Evolutionary conservation across 2,329 filamentous ascomycete species (phyloP), one percentile per base, ranked within the genome.

Genomic region (Pyrenophora teres): DNA sequence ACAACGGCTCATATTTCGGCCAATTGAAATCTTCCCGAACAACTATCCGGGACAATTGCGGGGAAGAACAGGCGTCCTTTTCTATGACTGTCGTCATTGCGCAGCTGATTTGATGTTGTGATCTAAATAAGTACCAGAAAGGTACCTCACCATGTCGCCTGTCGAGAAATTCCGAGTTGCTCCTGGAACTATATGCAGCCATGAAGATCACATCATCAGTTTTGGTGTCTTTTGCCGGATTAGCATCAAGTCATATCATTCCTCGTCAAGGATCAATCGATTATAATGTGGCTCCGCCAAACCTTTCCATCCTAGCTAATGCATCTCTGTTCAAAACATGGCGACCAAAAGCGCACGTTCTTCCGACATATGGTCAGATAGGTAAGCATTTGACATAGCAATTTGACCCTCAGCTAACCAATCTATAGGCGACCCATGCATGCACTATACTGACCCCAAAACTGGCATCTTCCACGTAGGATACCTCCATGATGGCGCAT

Each of bases 391-490:
- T 3, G 12, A 12, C 27, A 10, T 4, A 13, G 3, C 3, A 13
- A 30, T 30, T 1, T 12, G 27, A 30, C 2, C 10, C 27, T 30
- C 4, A 9, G 12, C 27, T 30, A 30, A 30, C 10, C 27, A 10
- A 30, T 30, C 10, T 30, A 30, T 12, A 30, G 76, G 74, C 31
- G 77, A 78, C 49, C 76, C 76, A 9, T 77, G 75, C 50, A 76
- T 76, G 72, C 76, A 78, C 52, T 78, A 77, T 59, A 76, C 74
- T 3, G 76, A 79, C 48, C 74, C 76, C 2, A 60, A 68, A 19
- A 78, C 76, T 2, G 73, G 76, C 1, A 65, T 76, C 19, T 78
- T 78, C 54, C 76, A 79, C 19, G 70, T 79, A 31, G 77, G 75
- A 23, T 79, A 72, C 57, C 69, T 79, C n/a, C 71, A 74, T 41